Conservation (phyloP, 176 grass and related monocot species). For the Alloteropsis semialata region DNA sequence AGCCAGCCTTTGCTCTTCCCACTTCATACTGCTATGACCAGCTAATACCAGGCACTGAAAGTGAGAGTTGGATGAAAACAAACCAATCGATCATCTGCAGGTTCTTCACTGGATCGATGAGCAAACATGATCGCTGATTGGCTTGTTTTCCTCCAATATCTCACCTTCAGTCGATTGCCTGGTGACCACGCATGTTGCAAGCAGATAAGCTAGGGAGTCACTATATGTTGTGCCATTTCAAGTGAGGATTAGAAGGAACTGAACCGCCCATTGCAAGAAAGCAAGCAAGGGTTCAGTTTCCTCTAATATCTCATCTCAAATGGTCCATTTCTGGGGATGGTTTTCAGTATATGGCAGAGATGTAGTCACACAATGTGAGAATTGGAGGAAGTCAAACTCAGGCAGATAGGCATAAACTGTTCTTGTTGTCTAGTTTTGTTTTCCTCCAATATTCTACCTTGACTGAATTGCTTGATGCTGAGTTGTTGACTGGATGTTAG, state of each 20-base stretch:
- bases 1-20: background rate
- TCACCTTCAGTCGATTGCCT: constrained; percentile 37
- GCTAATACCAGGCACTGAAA: constrained; percentile 16
- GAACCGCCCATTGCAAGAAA: constrained; percentile 16
- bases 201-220: too few relatives aligned
- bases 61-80: constrained; percentile 48
- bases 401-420: too few relatives aligned
- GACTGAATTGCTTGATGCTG: background rate
- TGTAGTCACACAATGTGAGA: constrained; percentile 28
- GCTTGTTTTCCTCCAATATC: constrained; percentile 58
- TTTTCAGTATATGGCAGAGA: background rate
- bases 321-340: background rate
- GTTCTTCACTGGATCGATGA: background rate
- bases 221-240: constrained; percentile 17
- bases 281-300: constrained; percentile 46
- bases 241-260: constrained; percentile 43
- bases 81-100: constrained; percentile 18
- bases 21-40: background rate
- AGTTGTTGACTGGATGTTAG: background rate
- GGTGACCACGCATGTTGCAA: too few relatives aligned
- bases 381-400: constrained; percentile 33
- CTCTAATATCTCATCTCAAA: constrained; percentile 55
- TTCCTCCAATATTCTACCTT: background rate
- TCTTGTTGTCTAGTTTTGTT: constrained; percentile 33
- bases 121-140: background rate